Percentiles rank a stretch among this genome's conserved stretches.
Evolutionary conservation across 2,329 filamentous ascomycete genomes (phyloP).

Genomic region (Phyllosticta paracitricarpa): DNA sequence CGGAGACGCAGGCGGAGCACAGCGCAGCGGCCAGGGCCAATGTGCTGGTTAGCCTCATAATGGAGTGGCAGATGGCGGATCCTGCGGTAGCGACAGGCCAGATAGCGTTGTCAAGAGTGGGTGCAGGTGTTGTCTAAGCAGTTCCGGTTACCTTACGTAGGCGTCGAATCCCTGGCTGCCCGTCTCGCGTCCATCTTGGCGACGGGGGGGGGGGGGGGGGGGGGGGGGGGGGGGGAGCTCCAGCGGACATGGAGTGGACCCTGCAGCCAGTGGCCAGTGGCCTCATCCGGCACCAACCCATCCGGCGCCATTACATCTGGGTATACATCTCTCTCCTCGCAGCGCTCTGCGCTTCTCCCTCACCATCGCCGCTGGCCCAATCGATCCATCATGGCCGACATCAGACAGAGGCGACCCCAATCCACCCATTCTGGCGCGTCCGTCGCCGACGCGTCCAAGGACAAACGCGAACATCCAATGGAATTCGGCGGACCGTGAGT

Average conservation of each 20-base stretch:
- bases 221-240: no score
- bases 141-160: constrained; percentile 7
- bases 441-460: neutral
- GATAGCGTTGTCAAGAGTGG: neutral
- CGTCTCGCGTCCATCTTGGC: no score
- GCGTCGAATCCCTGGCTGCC: neutral
- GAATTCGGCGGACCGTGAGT: constrained; percentile 11
- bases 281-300: neutral
- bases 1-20: constrained; percentile 25
- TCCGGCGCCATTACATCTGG: neutral
- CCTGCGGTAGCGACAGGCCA: neutral
- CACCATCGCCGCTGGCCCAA: neutral
- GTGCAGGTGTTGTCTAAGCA: neutral
- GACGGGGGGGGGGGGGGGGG: no score
- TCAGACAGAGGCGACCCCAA: constrained; percentile 1
- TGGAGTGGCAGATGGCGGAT: neutral
- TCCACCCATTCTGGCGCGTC: neutral
- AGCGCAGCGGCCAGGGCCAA: constrained; percentile 22
- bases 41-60: constrained; percentile 20
- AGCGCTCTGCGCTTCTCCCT: neutral
- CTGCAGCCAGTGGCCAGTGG: neutral
- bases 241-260: neutral
- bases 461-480: constrained; percentile 5
- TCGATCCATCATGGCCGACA: neutral
- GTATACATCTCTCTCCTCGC: neutral